These are phyloP conservation scores for Lactarius vividus DNA, from an alignment of 768 basidiomycete genomes.

Conservation along the genomic window DNA sequence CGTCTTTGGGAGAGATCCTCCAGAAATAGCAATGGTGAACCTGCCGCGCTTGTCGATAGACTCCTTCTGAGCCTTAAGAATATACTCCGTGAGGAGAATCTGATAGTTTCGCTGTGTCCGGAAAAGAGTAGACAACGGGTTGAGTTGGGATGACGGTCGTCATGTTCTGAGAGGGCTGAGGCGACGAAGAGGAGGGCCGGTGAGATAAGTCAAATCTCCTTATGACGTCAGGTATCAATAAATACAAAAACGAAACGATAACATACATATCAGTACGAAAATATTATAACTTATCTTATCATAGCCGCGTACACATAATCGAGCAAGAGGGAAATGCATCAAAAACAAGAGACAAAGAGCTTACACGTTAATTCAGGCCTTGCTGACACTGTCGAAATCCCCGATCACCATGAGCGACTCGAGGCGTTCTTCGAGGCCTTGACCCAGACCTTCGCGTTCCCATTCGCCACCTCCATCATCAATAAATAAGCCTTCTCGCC, in stretches of 20 bases:
- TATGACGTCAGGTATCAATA: constrained; percentile 24
- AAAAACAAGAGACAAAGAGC: not conserved
- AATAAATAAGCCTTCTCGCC: constrained; percentile 35
- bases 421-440: constrained; percentile 78
- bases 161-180: not conserved
- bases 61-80: constrained; percentile 85
- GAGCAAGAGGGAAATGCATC: not conserved
- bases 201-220: not conserved
- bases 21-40: constrained; percentile 92
- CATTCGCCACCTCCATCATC: constrained; percentile 81
- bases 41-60: constrained; percentile 83
- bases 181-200: not conserved
- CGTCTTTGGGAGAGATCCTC: constrained; percentile 85
- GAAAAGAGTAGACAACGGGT: constrained; percentile 70
- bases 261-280: constrained; percentile 19
- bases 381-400: constrained; percentile 19
- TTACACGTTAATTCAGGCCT: constrained; percentile 17
- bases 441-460: constrained; percentile 81
- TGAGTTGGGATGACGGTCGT: constrained; percentile 13
- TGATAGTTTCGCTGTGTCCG: constrained; percentile 52
- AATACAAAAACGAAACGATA: not conserved
- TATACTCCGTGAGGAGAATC: constrained; percentile 74
- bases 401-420: constrained; percentile 48
- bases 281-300: constrained; percentile 15
- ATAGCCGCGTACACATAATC: constrained; percentile 1